Evolutionary conservation across 2,329 filamentous ascomycete species (phyloP).

Genomic region (Cladosporium phlei): DNA sequence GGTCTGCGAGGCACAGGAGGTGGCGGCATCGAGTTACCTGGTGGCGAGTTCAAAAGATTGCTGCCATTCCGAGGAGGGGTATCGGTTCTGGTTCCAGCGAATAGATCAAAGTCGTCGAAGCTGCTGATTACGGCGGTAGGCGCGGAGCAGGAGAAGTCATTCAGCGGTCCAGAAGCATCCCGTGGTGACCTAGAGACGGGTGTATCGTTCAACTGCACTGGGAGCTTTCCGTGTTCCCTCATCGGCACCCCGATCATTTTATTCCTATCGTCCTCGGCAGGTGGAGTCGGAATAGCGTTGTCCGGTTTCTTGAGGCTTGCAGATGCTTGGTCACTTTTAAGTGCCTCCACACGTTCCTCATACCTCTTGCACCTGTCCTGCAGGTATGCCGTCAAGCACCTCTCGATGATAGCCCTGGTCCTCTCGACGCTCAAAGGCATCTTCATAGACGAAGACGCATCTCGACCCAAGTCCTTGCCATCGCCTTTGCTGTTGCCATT

Average conservation of each 20-base stretch:
- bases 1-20: conserved; percentile 21
- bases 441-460: conserved; percentile 20
- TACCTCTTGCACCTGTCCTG: conserved; percentile 26
- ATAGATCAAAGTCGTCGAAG: conserved; percentile 24
- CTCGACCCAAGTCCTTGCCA: conserved; percentile 15
- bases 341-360: conserved; percentile 8
- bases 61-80: conserved; percentile 18
- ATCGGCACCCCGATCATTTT: not conserved
- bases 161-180: conserved; percentile 13
- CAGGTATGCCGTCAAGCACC: conserved; percentile 50
- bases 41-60: conserved; percentile 1
- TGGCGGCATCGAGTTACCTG: conserved; percentile 12
- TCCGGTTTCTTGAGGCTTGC: not conserved
- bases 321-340: not conserved
- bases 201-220: conserved; percentile 19
- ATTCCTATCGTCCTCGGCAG: not conserved
- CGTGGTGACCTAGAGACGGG: conserved; percentile 25
- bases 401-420: conserved; percentile 55
- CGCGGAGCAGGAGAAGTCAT: conserved; percentile 1
- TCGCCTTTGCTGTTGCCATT: no score
- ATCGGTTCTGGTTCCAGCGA: conserved; percentile 21
- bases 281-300: not conserved
- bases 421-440: conserved; percentile 55
- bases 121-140: conserved; percentile 24
- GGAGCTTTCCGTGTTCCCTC: conserved; percentile 2